Base-by-base conservation (phyloP, 441 rosid species). In the Erysimum cheiri region DNA sequence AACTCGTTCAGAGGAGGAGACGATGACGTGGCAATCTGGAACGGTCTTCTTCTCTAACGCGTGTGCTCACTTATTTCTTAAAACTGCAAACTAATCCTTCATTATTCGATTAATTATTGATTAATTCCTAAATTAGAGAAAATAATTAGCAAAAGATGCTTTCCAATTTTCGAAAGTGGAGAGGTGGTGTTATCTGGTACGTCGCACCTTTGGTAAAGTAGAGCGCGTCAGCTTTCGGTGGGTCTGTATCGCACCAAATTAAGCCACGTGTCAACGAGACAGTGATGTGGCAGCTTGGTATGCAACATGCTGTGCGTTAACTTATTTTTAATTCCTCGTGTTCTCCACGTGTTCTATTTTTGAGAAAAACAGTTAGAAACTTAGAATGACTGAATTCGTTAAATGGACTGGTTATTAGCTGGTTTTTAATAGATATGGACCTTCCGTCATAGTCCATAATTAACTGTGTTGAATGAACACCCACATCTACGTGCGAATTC, bases 21-120 rank as follows among this genome's bases (percentile, higher is more conserved):
- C 39, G 81, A 17, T 82, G 89, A 85, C 84, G 94, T 81, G 87
- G 84, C 83, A 67, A 49, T 53, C 69, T 62, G 73, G 55, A 79
- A 79, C 62, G 67, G 80, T 47, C 36, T 13, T 29, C 56, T 31
- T 43, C 63, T 39, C 59, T 37, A 44, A 73, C 67, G 53, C 57
- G 64, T 11, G 39, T 54, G 5, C 37, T 47, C 36, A 31, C 17
- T 24, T 37, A 13, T 22, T 50, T 50, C 15, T 29, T 6, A 14
- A 47, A 29, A 31, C 36, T 50, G 14, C 49, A 43, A 41, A 37
- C 15, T 52, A 59, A n/a, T 50, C 67, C 77, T 73, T 52, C 61
- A 41, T 49, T 52, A 60, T 56, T 41, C 35, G 10, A 17, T 7
- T 46, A 47, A 72, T 64, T 56, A 13, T 4, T 55, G 6, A 32